These are phyloP conservation scores for Acanthamoeba lenticulata DNA, from an alignment of 208 protist species.

Conservation along the genomic window DNA sequence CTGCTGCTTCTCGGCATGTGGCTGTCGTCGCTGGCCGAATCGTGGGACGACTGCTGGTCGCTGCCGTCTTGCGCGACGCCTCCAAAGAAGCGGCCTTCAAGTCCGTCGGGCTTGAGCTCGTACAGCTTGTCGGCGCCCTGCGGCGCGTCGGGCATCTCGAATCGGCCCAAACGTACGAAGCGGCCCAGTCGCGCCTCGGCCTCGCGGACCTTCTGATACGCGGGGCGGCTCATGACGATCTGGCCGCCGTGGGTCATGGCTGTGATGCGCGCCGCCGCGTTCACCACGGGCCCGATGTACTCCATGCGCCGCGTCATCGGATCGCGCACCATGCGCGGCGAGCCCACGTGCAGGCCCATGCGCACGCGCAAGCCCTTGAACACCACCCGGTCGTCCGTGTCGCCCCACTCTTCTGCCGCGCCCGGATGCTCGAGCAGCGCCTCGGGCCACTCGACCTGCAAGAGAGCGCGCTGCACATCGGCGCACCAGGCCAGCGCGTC, in stretches of 20 bases:
- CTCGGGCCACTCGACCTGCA: background rate
- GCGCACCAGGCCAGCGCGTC: background rate
- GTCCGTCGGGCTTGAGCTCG: no score
- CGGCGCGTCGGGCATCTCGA: background rate
- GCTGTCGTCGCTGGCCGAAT: no score
- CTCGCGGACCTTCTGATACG: background rate
- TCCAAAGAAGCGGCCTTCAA: no score
- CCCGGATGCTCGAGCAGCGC: conserved; percentile 15
- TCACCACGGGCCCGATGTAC: background rate
- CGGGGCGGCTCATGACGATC: background rate
- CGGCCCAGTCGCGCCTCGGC: background rate
- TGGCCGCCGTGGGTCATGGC: background rate
- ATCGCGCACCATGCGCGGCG: background rate
- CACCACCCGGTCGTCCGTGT: background rate
- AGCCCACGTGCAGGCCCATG: background rate
- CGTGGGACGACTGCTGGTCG: no score
- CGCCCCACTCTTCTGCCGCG: conserved; percentile 28
- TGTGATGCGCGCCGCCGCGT: conserved; percentile 3
- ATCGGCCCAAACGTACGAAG: background rate
- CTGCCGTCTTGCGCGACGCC: no score
- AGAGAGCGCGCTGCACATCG: background rate
- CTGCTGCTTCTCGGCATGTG: no score
- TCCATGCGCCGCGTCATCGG: conserved; percentile 1
- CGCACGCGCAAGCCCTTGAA: background rate
- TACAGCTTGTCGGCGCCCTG: background rate